Conservation (phyloP, 192 early-diverging fungal species). For the Gryganskiella cystojenkinii region DNA sequence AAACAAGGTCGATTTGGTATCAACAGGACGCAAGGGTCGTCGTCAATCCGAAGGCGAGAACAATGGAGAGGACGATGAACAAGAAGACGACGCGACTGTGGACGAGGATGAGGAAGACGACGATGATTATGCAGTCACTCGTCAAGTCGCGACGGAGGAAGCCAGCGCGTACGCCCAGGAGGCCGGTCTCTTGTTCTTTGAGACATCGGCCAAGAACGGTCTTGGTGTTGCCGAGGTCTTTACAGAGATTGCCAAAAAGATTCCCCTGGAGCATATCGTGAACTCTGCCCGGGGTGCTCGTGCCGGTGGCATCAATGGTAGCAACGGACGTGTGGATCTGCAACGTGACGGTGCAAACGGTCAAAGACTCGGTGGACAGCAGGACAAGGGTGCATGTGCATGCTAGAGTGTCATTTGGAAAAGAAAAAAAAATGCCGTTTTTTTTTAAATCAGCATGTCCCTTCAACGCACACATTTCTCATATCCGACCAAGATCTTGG, state of each 20-base stretch:
- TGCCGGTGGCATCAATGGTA: slow-evolving; percentile 22
- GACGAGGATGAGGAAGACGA: slow-evolving; percentile 56
- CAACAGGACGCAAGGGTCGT: slow-evolving; percentile 19
- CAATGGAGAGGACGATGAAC: slow-evolving; percentile 42
- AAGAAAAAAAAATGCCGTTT: not conserved
- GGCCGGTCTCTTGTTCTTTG: slow-evolving; percentile 83
- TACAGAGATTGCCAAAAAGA: slow-evolving; percentile 82
- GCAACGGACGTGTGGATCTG: slow-evolving; percentile 46
- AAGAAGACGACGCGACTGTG: slow-evolving; percentile 43
- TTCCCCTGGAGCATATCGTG: slow-evolving; percentile 59
- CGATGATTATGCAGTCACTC: slow-evolving; percentile 53
- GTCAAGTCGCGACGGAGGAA: slow-evolving; percentile 80
- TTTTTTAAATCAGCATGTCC: not conserved
- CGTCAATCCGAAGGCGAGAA: slow-evolving; percentile 22
- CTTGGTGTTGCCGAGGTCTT: slow-evolving; percentile 90
- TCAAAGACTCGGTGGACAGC: slow-evolving; percentile 42
- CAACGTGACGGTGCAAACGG: slow-evolving; percentile 30
- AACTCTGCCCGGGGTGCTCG: slow-evolving; percentile 36
- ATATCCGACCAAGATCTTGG: too few relatives aligned
- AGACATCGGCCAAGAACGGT: slow-evolving; percentile 91
- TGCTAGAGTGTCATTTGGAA: too few relatives aligned
- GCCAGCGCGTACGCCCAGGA: slow-evolving; percentile 87
- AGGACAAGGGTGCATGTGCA: slow-evolving; percentile 44
- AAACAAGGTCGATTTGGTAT: slow-evolving; percentile 92
- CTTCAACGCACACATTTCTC: too few relatives aligned